Base-by-base conservation (phyloP, 176 grass and related monocot genomes). In the Thinopyrum elongatum region DNA sequence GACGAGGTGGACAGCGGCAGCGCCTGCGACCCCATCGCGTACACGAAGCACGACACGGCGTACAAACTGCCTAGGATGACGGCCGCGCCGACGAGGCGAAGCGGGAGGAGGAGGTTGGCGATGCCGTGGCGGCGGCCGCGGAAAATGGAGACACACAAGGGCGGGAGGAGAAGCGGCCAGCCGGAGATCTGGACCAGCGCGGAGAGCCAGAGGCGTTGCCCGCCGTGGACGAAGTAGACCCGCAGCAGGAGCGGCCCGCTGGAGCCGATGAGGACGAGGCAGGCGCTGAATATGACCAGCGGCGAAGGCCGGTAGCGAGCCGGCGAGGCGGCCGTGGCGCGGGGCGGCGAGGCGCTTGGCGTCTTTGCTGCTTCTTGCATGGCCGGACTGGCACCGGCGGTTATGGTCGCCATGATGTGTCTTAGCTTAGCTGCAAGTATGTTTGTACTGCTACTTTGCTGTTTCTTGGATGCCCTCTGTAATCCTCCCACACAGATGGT, bases 1-100 rank as follows among this genome's bases (percentile, higher is more conserved):
- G 95, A 92, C 30, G 92, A 94, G 10, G 95, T 91, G 61, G 95
- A 89, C 14, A 97, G 86, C 6, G 92, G 95, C 31, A 97, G 88
- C 27, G 64, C 89, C 70, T 89, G 81, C 28, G 90, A 85, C 0
- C 88, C 92, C 42, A 94, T 78, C 10, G 67, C 38, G 55, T 94
- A 94, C 14, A 89, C 67, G 86, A 74, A 97, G 88, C 92, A 85
- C 12, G 88, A 73, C 1, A 91, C 7, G 47, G 81, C 90, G 55
- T 25, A 94, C 55, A 94, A 28, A 9, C 59, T 21, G 6, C 95
- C 95, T 3, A 94, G 73, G 0, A 84, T 22, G 39, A 88, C 77
- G 6, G 27, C 88, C 6, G 87, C 31, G 16, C 44, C 80, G 19
- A 9, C 42, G 77, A 91, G 92, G 28, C 76, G 89, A 1, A 2